Evolutionary conservation across 441 rosid genomes (phyloP).

Genomic region (Syzygium malaccense): DNA sequence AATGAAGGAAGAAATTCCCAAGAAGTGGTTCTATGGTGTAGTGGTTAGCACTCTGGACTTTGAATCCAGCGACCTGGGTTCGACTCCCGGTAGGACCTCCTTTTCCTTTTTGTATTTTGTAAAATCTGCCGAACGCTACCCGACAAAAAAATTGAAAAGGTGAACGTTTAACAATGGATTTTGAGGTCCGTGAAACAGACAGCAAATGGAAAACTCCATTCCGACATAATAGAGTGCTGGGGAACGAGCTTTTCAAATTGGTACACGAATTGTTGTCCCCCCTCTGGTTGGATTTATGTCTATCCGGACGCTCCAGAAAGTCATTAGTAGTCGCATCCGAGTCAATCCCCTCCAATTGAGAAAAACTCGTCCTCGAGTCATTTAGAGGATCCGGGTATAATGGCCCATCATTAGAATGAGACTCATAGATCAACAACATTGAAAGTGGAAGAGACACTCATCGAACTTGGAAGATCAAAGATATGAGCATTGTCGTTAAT

Average conservation of each 20-base stretch:
- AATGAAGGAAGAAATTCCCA: fast-evolving
- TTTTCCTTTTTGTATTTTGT: neutral
- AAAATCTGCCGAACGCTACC: neutral
- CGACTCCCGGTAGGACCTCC: conserved; percentile 42
- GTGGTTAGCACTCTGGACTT: conserved; percentile 99
- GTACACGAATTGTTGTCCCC: neutral
- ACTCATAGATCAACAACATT: neutral
- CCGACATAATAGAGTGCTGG: neutral
- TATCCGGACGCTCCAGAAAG: neutral
- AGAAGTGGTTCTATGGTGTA: conserved; percentile 68
- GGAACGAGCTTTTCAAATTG: neutral
- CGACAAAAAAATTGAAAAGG: neutral
- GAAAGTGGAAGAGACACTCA: neutral
- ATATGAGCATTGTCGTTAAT: conserved; percentile 1
- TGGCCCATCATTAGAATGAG: neutral
- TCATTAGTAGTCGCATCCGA: neutral
- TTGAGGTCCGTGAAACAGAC: too few species aligned
- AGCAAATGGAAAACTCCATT: neutral
- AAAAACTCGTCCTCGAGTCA: neutral
- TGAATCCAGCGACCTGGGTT: conserved; percentile 99
- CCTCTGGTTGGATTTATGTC: neutral
- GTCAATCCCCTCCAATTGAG: neutral
- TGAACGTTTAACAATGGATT: neutral
- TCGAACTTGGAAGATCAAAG: neutral
- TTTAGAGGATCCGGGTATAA: neutral